These are phyloP conservation scores for Cryptosporidium sp. DNA, from an alignment of 169 alveolate genomes.

Conservation along the genomic window DNA sequence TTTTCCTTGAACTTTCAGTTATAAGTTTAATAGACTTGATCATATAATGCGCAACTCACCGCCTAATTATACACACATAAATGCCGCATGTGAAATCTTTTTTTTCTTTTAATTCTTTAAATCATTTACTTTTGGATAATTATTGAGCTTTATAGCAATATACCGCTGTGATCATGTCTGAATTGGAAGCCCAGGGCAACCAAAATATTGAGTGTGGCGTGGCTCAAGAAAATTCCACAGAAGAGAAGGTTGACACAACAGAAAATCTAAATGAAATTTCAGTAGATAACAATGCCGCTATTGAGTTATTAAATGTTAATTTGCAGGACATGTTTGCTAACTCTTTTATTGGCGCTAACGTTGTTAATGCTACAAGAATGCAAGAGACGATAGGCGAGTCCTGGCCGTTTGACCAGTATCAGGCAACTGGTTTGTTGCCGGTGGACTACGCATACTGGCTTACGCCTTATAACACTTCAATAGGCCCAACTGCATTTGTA, in stretches of 20 bases:
- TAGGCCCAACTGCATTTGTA: conserved; percentile 75
- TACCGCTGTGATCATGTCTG: conserved; percentile 7
- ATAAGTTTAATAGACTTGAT: conserved; percentile 25
- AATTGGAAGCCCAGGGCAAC: conserved; percentile 12
- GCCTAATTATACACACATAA: conserved; percentile 57
- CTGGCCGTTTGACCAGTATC: conserved; percentile 77
- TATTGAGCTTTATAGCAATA: not conserved
- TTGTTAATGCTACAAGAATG: conserved; percentile 73
- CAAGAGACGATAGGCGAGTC: conserved; percentile 74
- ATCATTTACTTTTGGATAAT: not conserved
- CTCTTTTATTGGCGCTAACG: conserved; percentile 71
- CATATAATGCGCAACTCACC: not conserved
- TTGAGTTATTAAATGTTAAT: conserved; percentile 68
- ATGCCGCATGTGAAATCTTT: conserved; percentile 70
- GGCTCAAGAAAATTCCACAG: not conserved
- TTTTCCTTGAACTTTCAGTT: not conserved
- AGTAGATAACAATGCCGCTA: conserved; percentile 75
- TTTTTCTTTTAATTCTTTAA: not conserved
- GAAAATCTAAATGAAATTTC: conserved; percentile 46
- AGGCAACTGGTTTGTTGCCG: conserved; percentile 74
- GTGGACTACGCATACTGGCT: conserved; percentile 77
- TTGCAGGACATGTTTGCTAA: conserved; percentile 74
- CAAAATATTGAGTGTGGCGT: conserved; percentile 3
- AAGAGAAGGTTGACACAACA: not conserved
- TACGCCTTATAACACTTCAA: conserved; percentile 68